Percentiles rank a stretch among this genome's conserved stretches.
phyloP scores from a whole-genome alignment of 192 early-diverging fungal genomes.

The Mortierella alpina region DNA sequence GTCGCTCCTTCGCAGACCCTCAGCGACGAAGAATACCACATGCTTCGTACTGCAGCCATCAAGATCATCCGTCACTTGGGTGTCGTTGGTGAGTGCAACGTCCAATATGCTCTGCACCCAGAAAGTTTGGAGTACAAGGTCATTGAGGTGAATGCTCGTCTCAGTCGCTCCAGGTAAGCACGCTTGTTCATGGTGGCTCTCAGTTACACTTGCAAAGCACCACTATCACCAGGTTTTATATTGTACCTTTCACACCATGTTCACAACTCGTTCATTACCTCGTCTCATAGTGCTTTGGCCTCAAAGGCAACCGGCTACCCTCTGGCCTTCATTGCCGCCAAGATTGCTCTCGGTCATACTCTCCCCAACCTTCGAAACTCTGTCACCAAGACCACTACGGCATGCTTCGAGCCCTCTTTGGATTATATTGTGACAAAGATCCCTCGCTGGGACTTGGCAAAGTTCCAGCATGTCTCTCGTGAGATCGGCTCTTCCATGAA shows the following conservation, averaged over 20 bases:
- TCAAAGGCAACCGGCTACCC: constrained; percentile 99
- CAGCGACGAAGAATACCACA: constrained; percentile 94
- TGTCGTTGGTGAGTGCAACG: constrained; percentile 98
- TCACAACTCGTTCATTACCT: neutral
- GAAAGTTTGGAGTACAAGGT: constrained; percentile 87
- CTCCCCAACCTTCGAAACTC: constrained; percentile 89
- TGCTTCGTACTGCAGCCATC: constrained; percentile 95
- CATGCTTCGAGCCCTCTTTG: constrained; percentile 96
- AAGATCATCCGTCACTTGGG: constrained; percentile 96
- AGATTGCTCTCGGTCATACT: constrained; percentile 92
- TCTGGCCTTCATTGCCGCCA: constrained; percentile 97
- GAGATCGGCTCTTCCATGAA: constrained; percentile 94
- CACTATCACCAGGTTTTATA: neutral
- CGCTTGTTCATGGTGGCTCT: constrained; percentile 5
- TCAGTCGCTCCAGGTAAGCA: constrained; percentile 74
- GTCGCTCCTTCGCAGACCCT: constrained; percentile 98
- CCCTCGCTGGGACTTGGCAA: constrained; percentile 96
- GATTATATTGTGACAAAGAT: constrained; percentile 98
- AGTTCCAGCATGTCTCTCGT: constrained; percentile 91
- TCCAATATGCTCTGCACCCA: constrained; percentile 97
- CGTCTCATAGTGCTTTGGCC: constrained; percentile 78
- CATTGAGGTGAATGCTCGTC: constrained; percentile 98
- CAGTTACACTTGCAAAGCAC: neutral
- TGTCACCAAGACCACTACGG: constrained; percentile 94
- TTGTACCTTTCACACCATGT: no score